Evolutionary conservation across 768 basidiomycete species (phyloP), one percentile per base, ranked within the genome.

Genomic region (Boletus rubroflammeus): DNA sequence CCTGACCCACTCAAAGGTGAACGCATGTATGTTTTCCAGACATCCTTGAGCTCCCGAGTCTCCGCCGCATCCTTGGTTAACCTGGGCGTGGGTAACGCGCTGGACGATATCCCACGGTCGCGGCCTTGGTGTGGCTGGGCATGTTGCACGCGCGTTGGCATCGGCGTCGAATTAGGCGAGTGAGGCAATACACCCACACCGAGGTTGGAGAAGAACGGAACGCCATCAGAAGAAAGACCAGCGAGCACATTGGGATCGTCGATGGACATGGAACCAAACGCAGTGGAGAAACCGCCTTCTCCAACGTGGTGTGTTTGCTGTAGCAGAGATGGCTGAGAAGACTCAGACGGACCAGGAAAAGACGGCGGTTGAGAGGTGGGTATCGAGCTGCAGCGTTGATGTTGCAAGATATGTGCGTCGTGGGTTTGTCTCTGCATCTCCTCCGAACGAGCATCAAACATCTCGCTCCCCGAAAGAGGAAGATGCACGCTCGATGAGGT

Each of bases 1-100:
- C 59, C 63, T 3, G 75, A 68, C 1, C 73, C 76, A 17, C 72
- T 70, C 42, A 84, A 65, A 25, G 88, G 88, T 21, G 86, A 89
- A 36, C 82, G 78, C 73, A 90, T 77, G 61, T 85, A 90, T 58
- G 82, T 75, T 68, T 78, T 88, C 88, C 88, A 90, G 57, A 88
- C 82, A 50, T 88, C 85, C 45, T 78, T 74, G 64, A 88, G 63
- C 59, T 88, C 84, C 48, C 76, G 72, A 47, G 71, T 63, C 49
- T 72, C 76, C 51, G 54, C 74, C 42, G 47, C 59, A 23, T 72
- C 80, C 51, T 75, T 68, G 36, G 29, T 47, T 35, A 58, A 40
- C 6, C 71, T 69, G 0, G 75, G 67, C 19, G 74, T 73, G 51
- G 62, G 72, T 58, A 66, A 34, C 17, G 62, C 63, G 25, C 65